Conservation (phyloP, 2,329 filamentous ascomycete species). For the Aspergillus melleus region DNA sequence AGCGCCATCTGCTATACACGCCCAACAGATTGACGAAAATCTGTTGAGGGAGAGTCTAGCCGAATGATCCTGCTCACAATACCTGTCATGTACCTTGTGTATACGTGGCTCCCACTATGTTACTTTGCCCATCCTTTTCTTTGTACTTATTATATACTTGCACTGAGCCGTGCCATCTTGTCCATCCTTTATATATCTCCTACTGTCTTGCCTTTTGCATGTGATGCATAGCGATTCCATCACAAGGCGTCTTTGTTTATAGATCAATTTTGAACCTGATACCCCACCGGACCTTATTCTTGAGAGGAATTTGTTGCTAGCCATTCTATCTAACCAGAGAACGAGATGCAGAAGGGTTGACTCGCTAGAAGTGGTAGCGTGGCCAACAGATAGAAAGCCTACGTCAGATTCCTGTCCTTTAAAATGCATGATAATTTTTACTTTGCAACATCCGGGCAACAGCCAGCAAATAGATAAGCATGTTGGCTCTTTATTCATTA, state of each 20-base stretch:
- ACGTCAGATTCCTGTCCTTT: background rate
- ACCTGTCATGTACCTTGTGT: background rate
- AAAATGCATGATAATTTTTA: background rate
- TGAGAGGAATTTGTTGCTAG: background rate
- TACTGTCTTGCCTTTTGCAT: conserved; percentile 5
- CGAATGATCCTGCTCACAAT: conserved; percentile 32
- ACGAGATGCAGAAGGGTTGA: too few relatives aligned
- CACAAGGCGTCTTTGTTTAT: conserved; percentile 3
- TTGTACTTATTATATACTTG: background rate
- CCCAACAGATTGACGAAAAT: conserved; percentile 59
- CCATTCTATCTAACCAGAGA: background rate
- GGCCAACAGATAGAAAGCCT: too few relatives aligned
- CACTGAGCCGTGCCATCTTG: background rate
- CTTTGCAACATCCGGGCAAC: background rate
- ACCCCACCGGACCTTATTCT: conserved; percentile 4
- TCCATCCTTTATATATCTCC: conserved; percentile 5
- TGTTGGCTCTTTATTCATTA: too few relatives aligned
- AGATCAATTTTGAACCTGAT: conserved; percentile 2
- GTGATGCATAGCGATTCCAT: conserved; percentile 2
- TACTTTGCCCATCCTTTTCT: background rate
- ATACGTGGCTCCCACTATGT: background rate
- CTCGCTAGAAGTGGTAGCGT: too few relatives aligned
- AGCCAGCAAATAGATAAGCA: too few relatives aligned
- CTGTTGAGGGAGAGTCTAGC: conserved; percentile 62
- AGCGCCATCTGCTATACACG: conserved; percentile 57